Conservation (phyloP, 140 eudicot genomes). For the Ambrosia hybrid region DNA sequence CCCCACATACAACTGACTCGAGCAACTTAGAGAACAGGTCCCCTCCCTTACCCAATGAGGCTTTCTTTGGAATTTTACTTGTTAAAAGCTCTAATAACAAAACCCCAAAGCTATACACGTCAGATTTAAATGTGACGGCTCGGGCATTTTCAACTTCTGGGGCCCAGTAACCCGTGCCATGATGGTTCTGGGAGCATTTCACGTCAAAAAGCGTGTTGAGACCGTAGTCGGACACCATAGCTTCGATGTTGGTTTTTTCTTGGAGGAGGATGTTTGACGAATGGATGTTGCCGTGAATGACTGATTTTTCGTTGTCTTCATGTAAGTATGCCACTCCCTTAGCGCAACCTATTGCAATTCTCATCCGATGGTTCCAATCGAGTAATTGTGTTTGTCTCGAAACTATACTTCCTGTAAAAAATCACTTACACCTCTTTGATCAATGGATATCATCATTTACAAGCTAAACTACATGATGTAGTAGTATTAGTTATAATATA, state of each 20-base stretch:
- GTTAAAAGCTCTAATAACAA: conserved; percentile 68
- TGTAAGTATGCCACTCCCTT: conserved; percentile 70
- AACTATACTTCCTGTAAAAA: conserved; percentile 68
- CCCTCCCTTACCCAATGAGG: conserved; percentile 50
- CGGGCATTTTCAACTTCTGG: neutral
- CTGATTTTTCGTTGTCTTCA: neutral
- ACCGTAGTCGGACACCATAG: neutral
- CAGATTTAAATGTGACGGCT: conserved; percentile 45
- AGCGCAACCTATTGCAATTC: conserved; percentile 66
- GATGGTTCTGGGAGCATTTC: neutral
- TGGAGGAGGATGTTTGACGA: conserved; percentile 14
- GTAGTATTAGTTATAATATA: too few species aligned
- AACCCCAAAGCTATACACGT: conserved; percentile 87
- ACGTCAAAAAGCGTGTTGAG: neutral
- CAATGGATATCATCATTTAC: neutral
- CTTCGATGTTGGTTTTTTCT: neutral
- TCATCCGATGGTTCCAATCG: conserved; percentile 80
- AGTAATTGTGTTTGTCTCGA: conserved; percentile 61
- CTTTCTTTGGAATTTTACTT: neutral
- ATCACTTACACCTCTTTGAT: neutral
- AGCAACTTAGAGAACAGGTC: too few species aligned
- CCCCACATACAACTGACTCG: neutral
- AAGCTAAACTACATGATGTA: too few species aligned
- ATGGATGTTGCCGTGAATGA: conserved; percentile 90
- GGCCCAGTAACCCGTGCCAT: neutral